These are phyloP conservation scores for Xylaria palmicola DNA, from an alignment of 495 filamentous ascomycete genomes.

Conservation along the genomic window DNA sequence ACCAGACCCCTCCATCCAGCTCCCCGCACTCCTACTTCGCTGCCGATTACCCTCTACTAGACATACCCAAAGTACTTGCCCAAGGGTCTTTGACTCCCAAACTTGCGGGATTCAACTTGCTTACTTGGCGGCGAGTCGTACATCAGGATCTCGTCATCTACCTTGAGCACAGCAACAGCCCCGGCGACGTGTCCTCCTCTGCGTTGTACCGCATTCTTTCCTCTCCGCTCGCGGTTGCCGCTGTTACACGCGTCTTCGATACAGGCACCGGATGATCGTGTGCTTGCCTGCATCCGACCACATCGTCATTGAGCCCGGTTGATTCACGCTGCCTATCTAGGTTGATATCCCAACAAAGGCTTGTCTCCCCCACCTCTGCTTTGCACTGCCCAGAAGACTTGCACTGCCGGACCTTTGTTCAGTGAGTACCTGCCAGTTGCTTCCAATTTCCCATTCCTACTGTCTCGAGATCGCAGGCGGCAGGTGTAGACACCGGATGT, in stretches of 20 bases:
- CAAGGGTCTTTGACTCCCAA: no score
- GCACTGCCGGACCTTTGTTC: neutral
- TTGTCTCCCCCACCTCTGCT: neutral
- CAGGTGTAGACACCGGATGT: neutral
- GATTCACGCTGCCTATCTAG: neutral
- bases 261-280: neutral
- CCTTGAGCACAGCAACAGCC: no score
- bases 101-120: no score
- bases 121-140: no score
- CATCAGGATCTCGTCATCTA: no score
- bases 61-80: no score
- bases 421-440: neutral
- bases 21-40: slow-evolving; percentile 6
- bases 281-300: slow-evolving; percentile 6
- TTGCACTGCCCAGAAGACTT: neutral
- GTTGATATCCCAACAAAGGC: neutral
- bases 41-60: neutral
- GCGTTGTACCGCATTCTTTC: slow-evolving; percentile 7
- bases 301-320: neutral
- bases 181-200: no score
- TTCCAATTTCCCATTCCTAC: neutral
- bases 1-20: slow-evolving; percentile 3
- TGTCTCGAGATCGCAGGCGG: neutral
- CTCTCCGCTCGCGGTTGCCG: slow-evolving; percentile 12
- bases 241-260: neutral